Base-by-base conservation (phyloP, 192 early-diverging fungal genomes). In the Coemansia sp. region DNA sequence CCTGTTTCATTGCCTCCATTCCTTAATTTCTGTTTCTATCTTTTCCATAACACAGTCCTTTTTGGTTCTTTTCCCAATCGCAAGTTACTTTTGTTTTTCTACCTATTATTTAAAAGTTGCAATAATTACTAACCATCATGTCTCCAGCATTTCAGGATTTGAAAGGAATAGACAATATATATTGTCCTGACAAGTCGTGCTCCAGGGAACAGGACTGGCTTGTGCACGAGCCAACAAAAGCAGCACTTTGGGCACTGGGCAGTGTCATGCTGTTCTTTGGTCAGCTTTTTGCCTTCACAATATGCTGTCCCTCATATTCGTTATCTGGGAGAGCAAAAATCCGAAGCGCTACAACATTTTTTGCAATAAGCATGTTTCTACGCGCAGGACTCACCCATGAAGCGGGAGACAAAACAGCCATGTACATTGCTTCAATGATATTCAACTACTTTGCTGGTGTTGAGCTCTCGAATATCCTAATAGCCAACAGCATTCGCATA, bases 341-440 rank as follows among this genome's bases (percentile, higher is more conserved):
- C 18, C 26, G 18, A 5, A n/a, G 63, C 63, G 28, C 20, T 15
- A 35, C 52, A 16, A 34, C 33, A 26, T 30, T 66, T 25, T 63
- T 65, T n/a, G 67, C 58, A 23, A 64, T 75, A 0, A 52, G 58
- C 7, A 35, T 75, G 59, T 66, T 62, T 40, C 46, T 75, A 20
- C 73, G 73, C 3, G 67, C 73, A 5, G 67, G 59, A 10, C 25
- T 75, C 0, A 62, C 64, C 33, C 61, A 58, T 20, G 35, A 34
- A 12, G 18, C 30, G 0, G 73, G 63, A 2, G 68, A 66, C 59
- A 69, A 68, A 39, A 42, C 45, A 0, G 26, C 55, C n/a, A 64
- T 68, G 12, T 75, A 75, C 43, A 70, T 66, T 26, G 73, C 63
- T 1, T 75, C 73, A 2, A 34, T 75, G 20, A 62, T 70, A 25